These are phyloP conservation scores for Apiotrichum siamense DNA, from an alignment of 1,284 basidiomycete genomes.

Conservation along the genomic window DNA sequence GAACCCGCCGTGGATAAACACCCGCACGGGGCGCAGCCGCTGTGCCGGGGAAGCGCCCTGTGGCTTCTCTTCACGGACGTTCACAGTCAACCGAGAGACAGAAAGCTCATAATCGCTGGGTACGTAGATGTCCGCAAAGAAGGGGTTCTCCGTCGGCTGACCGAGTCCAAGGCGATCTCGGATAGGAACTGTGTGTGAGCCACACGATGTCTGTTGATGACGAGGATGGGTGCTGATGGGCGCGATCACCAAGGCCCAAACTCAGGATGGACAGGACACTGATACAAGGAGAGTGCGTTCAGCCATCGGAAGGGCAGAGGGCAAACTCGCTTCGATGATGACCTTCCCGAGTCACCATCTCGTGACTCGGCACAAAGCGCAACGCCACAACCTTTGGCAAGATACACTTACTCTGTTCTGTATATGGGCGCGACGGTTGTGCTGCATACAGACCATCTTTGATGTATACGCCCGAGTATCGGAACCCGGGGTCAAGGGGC, in stretches of 20 bases:
- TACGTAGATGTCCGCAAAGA: slow-evolving; percentile 63
- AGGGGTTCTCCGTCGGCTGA: slow-evolving; percentile 64
- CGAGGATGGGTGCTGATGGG: background rate
- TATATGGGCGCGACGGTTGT: slow-evolving; percentile 28
- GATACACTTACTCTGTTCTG: slow-evolving; percentile 51
- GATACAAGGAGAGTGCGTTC: background rate
- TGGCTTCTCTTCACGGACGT: no score
- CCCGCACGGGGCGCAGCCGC: slow-evolving; percentile 58
- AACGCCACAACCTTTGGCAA: no score
- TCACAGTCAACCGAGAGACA: no score
- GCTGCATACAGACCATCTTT: slow-evolving; percentile 52
- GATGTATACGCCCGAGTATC: slow-evolving; percentile 59
- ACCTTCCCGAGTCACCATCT: no score
- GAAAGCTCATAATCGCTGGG: slow-evolving; percentile 51
- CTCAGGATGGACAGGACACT: no score
- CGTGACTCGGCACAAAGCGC: no score
- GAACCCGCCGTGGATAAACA: slow-evolving; percentile 73
- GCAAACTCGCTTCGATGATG: no score
- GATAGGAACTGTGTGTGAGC: slow-evolving; percentile 15
- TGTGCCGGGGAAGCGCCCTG: no score
- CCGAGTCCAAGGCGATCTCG: slow-evolving; percentile 52
- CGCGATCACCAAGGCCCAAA: no score
- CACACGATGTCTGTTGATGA: background rate
- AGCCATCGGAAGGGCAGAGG: background rate
- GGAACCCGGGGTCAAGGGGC: slow-evolving; percentile 53